Conservation (phyloP, 768 basidiomycete species). For the Suillus discolor region DNA sequence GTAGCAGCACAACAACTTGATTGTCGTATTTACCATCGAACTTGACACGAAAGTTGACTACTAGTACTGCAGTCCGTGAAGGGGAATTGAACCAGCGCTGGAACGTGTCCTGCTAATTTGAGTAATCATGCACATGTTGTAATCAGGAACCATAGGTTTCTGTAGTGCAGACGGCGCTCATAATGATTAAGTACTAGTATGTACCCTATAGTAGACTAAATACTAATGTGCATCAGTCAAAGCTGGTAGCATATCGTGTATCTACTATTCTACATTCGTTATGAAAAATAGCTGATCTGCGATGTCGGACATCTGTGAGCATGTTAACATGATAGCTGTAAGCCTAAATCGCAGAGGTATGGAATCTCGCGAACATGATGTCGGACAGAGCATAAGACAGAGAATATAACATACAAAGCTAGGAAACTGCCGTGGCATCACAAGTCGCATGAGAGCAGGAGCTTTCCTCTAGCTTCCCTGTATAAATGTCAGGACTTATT, state of each 20-base stretch:
- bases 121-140: too few relatives aligned
- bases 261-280: not conserved
- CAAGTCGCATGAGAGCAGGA: not conserved
- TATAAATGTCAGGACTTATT: not conserved
- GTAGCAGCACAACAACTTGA: too few relatives aligned
- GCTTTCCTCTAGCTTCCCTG: not conserved
- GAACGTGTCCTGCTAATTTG: too few relatives aligned
- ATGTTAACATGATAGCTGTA: not conserved
- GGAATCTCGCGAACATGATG: not conserved
- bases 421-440: not conserved
- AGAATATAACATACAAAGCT: slow-evolving; percentile 6
- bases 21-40: not conserved
- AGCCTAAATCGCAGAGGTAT: not conserved
- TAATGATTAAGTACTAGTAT: too few relatives aligned
- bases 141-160: too few relatives aligned
- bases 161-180: too few relatives aligned
- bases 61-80: not conserved
- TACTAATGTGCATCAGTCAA: not conserved
- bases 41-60: not conserved
- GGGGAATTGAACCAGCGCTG: not conserved
- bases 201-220: not conserved
- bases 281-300: not conserved
- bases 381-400: not conserved
- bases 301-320: not conserved
- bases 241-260: not conserved